Percentiles rank a stretch among this genome's conserved stretches.
These are phyloP conservation scores for Trichocladium uniseriatum DNA, from an alignment of 495 filamentous ascomycete genomes.

Conservation along the genomic window DNA sequence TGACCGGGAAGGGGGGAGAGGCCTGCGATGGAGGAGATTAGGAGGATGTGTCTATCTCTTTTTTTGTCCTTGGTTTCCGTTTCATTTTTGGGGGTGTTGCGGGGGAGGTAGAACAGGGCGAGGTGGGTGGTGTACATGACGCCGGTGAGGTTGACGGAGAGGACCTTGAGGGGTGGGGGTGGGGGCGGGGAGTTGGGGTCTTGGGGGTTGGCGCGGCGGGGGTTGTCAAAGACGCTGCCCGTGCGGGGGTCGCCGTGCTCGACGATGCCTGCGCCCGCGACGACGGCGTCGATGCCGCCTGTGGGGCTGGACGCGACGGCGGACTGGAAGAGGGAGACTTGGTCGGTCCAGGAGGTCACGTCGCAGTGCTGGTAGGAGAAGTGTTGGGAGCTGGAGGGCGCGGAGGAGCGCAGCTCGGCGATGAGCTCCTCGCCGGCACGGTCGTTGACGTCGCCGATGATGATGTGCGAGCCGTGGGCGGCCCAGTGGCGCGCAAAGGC, in stretches of 20 bases:
- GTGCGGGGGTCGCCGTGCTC: constrained; percentile 18
- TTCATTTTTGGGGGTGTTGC: constrained; percentile 22
- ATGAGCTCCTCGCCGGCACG: constrained; percentile 29
- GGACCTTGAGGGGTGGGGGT: constrained; percentile 44
- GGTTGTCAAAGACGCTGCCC: constrained; percentile 30
- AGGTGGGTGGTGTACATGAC: constrained; percentile 56
- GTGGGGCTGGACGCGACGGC: constrained; percentile 46
- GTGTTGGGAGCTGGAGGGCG: constrained; percentile 28
- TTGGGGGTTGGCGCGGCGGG: constrained; percentile 22
- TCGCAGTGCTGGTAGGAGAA: constrained; percentile 41
- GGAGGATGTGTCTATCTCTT: constrained; percentile 42
- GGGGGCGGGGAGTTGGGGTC: constrained; percentile 28
- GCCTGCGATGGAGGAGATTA: constrained; percentile 49
- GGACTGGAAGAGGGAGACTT: constrained; percentile 49
- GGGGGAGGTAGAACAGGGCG: constrained; percentile 48
- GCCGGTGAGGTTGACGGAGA: constrained; percentile 54
- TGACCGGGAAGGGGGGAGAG: constrained; percentile 37
- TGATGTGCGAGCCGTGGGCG: constrained; percentile 32
- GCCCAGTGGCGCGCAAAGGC: constrained; percentile 40
- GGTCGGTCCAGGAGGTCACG: constrained; percentile 47
- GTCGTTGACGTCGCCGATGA: constrained; percentile 41
- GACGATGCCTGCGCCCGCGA: constrained; percentile 61
- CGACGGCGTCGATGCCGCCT: constrained; percentile 49
- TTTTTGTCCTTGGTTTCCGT: not conserved
- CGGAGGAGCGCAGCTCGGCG: constrained; percentile 27